Conservation (phyloP, 2,329 filamentous ascomycete species). For the Aspergillus latus region DNA sequence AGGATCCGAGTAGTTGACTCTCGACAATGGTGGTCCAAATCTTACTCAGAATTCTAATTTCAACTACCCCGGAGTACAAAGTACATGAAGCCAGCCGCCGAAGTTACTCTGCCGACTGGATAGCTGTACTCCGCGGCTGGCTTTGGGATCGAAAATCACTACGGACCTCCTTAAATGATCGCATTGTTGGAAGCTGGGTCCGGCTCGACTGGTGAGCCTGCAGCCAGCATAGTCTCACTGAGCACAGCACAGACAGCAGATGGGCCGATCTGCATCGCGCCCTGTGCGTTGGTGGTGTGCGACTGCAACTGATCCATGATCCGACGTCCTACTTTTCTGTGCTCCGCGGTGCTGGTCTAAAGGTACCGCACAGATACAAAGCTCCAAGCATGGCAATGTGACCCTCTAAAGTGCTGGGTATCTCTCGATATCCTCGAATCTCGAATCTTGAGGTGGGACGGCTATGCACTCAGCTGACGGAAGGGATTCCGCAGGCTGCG, state of each 20-base stretch:
- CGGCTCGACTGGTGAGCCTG: background rate
- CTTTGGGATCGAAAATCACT: background rate
- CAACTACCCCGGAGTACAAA: background rate
- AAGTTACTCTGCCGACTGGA: background rate
- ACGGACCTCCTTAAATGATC: background rate
- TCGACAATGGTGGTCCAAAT: background rate
- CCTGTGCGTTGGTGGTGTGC: background rate
- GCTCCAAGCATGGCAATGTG: background rate
- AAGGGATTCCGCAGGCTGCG: background rate
- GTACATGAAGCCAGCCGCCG: background rate
- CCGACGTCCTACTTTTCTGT: background rate
- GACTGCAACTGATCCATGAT: background rate
- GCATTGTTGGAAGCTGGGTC: background rate
- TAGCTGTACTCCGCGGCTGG: background rate
- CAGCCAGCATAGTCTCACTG: background rate
- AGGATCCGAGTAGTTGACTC: background rate
- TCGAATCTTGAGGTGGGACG: background rate
- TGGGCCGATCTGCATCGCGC: background rate
- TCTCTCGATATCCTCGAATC: background rate
- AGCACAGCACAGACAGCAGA: background rate
- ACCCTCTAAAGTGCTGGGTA: background rate
- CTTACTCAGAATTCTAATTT: background rate
- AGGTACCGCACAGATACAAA: background rate
- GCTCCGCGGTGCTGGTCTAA: background rate
- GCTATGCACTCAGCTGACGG: background rate